Conservation (phyloP, 1,139 yeast species). For the Yamadazyma aaseri region DNA sequence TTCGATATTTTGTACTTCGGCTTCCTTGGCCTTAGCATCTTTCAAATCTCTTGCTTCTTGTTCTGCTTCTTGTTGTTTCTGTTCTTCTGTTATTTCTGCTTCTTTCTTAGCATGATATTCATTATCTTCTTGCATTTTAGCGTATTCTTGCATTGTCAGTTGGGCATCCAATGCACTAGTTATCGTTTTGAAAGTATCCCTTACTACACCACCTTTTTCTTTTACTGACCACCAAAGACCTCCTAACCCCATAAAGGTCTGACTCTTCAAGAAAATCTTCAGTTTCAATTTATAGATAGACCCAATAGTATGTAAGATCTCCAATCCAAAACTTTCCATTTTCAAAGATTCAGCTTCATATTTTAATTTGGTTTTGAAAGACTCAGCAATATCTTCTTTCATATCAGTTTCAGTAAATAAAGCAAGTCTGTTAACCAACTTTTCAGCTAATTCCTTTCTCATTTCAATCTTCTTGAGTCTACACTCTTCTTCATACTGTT, state of each 20-base stretch:
- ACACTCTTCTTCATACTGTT: slow-evolving; percentile 78
- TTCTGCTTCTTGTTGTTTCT: slow-evolving; percentile 19
- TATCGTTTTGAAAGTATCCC: slow-evolving; percentile 84
- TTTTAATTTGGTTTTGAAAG: slow-evolving; percentile 69
- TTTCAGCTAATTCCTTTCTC: slow-evolving; percentile 61
- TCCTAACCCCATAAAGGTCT: slow-evolving; percentile 75
- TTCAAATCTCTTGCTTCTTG: slow-evolving; percentile 7
- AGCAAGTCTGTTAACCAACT: slow-evolving; percentile 64
- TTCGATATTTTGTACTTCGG: slow-evolving; percentile 9
- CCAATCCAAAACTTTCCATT: slow-evolving; percentile 92
- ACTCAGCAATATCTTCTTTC: slow-evolving; percentile 61
- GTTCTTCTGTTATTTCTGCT: slow-evolving; percentile 30
- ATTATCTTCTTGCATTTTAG: slow-evolving; percentile 64
- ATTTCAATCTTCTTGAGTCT: slow-evolving; percentile 69
- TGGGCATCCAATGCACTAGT: slow-evolving; percentile 90
- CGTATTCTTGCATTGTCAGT: slow-evolving; percentile 78
- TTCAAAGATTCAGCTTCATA: slow-evolving; percentile 87
- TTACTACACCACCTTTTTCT: slow-evolving; percentile 82
- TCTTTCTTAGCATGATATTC: slow-evolving; percentile 47
- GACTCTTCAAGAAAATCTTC: slow-evolving; percentile 54
- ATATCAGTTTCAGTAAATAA: slow-evolving; percentile 84
- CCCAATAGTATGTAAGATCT: slow-evolving; percentile 86
- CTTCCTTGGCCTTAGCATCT: slow-evolving; percentile 9
- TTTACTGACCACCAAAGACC: slow-evolving; percentile 83
- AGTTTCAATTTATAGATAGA: slow-evolving; percentile 71